A percentile compares a stretch with the other conserved stretches of the same genome.
Evolutionary conservation across 345 rosid genomes (phyloP).

Genomic region (Citrus hindsii): DNA sequence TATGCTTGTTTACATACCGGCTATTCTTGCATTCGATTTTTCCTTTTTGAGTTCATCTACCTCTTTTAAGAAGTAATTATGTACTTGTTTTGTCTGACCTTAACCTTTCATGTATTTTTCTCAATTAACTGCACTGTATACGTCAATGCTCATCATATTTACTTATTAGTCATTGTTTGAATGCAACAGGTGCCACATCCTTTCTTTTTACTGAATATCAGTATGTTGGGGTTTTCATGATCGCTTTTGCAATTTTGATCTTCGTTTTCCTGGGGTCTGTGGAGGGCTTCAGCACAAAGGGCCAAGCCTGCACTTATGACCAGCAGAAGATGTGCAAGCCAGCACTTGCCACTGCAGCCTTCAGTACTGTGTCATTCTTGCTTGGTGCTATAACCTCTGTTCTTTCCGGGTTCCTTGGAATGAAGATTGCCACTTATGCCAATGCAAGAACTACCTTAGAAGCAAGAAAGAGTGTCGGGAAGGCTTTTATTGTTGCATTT

Average conservation of each 20-base stretch:
- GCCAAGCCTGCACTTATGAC: slow-evolving; percentile 34
- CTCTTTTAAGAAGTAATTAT: neutral
- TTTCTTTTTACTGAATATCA: slow-evolving; percentile 48
- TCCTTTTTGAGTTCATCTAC: neutral
- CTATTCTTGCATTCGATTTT: no score
- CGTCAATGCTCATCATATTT: neutral
- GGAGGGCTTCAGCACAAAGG: slow-evolving; percentile 39
- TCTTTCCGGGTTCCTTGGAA: slow-evolving; percentile 41
- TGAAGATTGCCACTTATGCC: slow-evolving; percentile 54
- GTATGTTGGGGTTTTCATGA: slow-evolving; percentile 47
- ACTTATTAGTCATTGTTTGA: neutral
- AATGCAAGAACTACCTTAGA: slow-evolving; percentile 50
- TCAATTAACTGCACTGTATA: neutral
- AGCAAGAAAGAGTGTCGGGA: slow-evolving; percentile 51
- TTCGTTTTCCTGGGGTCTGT: slow-evolving; percentile 47
- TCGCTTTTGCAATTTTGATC: slow-evolving; percentile 39
- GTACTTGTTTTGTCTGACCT: neutral
- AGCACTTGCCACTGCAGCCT: slow-evolving; percentile 40
- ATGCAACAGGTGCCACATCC: slow-evolving; percentile 35
- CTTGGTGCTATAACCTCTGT: slow-evolving; percentile 46
- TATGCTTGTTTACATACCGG: neutral
- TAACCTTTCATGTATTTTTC: neutral
- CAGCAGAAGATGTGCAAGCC: slow-evolving; percentile 35
- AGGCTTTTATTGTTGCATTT: slow-evolving; percentile 46
- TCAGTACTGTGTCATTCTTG: slow-evolving; percentile 38